Conservation (phyloP, 2,329 filamentous ascomycete species). For the Grosmannia penicillata region DNA sequence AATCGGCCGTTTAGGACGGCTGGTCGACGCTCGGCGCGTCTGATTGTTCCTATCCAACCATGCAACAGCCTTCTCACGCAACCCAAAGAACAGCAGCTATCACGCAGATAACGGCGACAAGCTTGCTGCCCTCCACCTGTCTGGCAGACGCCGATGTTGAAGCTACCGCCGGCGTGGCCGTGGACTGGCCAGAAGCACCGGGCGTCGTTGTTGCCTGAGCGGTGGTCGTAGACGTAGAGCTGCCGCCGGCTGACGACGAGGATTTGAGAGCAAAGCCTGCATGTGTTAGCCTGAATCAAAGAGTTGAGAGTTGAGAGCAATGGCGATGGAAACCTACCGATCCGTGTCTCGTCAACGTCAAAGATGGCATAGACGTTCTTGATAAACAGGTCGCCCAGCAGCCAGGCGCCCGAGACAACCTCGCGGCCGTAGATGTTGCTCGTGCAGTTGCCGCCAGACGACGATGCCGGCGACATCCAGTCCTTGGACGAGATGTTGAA, state of each 20-base stretch:
- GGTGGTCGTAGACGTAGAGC: not conserved
- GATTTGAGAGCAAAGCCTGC: conserved; percentile 5
- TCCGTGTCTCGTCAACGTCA: conserved; percentile 52
- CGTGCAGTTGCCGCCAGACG: conserved; percentile 29
- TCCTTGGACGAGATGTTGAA: conserved; percentile 57
- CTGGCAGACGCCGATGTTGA: conserved; percentile 12
- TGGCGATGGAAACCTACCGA: conserved; percentile 33
- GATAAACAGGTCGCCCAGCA: conserved; percentile 74
- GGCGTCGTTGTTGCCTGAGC: conserved; percentile 10
- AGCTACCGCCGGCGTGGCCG: conserved; percentile 14
- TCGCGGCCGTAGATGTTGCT: conserved; percentile 64
- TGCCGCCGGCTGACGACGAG: not conserved
- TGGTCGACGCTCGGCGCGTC: not conserved
- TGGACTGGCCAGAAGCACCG: conserved; percentile 23
- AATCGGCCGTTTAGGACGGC: too few relatives aligned
- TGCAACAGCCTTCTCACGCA: conserved; percentile 6
- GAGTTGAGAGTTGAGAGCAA: not conserved
- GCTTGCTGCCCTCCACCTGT: conserved; percentile 11
- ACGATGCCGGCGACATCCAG: conserved; percentile 42
- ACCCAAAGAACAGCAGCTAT: conserved; percentile 13
- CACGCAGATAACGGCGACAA: conserved; percentile 11
- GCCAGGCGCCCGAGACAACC: conserved; percentile 53
- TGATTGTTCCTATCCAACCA: not conserved
- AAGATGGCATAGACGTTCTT: conserved; percentile 86
- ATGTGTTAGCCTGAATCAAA: conserved; percentile 3